Evolutionary conservation across 352 stramenopile species (phyloP), one percentile per base, ranked within the genome.

Genomic region (Globisporangium perplexum): DNA sequence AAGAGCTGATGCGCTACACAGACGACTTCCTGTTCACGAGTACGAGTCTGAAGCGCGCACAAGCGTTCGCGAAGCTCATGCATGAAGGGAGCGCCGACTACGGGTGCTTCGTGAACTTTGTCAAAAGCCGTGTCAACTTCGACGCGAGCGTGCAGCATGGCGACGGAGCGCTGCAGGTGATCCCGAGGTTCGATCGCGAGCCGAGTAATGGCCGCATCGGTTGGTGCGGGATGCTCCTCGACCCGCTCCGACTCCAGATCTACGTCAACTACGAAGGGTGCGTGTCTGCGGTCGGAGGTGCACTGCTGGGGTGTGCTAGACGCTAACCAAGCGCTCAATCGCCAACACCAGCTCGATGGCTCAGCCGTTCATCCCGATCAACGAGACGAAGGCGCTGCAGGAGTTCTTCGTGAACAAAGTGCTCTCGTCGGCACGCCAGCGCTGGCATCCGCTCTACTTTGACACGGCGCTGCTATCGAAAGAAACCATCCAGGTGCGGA

Each of bases 261-360:
- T 81, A 81, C 58, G 69, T 84, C 42, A 90, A 87, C 68, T 91
- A 89, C 54, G 76, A 89, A 53, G 90, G 86, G 77, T 89, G 69
- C 41, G 72, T 60, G 23, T 3, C 42, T 17, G 38, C 35, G 49
- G 1, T 18, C 12, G 0, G 18, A 53, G 5, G 4, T 7, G 15
- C 6, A 23, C 8, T 8, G 26, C n/a, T 26, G 8, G 0, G 24
- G 5, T 23, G 24, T 17, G 28, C 46, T 50, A 2, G 23, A 20
- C 20, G 11, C 1, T 53, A 28, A 38, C 75, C 67, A 53, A 47
- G 33, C 77, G 4, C 14, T 14, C 35, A 7, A 15, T 36, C 12
- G 3, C 14, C 7, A 24, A 22, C n/a, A n/a, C 52, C 41, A 66
- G 64, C n/a, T 54, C 58, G 3, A 52, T 73, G 23, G 47, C 80